These are phyloP conservation scores for Teunomyces aglyptinius DNA, from an alignment of 805 yeast genomes.

Conservation along the genomic window DNA sequence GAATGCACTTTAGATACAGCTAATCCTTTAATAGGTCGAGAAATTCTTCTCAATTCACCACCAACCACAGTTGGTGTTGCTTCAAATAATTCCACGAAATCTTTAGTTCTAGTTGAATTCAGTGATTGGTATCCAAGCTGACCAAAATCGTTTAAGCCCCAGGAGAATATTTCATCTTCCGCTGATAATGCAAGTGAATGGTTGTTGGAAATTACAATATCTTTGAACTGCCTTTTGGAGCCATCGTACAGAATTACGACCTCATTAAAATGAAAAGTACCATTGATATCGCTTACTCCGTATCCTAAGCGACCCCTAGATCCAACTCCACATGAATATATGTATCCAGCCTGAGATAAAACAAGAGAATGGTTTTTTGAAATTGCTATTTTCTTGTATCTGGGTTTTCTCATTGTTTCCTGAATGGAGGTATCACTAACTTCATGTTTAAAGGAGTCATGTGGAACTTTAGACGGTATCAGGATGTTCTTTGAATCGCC, in stretches of 20 bases:
- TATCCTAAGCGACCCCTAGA: conserved; percentile 73
- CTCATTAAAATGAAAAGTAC: conserved; percentile 43
- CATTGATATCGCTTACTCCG: conserved; percentile 26
- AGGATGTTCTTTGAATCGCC: conserved; percentile 54
- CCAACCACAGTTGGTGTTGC: conserved; percentile 37
- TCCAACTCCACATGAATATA: conserved; percentile 65
- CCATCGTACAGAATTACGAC: conserved; percentile 35
- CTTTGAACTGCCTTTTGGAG: conserved; percentile 20
- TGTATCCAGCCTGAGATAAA: conserved; percentile 52
- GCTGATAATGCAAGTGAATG: conserved; percentile 62
- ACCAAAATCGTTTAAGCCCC: conserved; percentile 75
- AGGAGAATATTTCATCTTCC: conserved; percentile 57
- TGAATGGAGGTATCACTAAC: conserved; percentile 8
- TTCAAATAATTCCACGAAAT: conserved; percentile 28
- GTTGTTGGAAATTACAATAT: conserved; percentile 57
- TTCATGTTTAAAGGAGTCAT: conserved; percentile 20
- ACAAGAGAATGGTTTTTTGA: conserved; percentile 68
- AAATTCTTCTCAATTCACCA: conserved; percentile 43
- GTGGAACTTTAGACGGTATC: conserved; percentile 40
- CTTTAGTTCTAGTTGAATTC: conserved; percentile 15
- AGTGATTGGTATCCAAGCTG: conserved; percentile 54
- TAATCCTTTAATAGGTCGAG: conserved; percentile 38
- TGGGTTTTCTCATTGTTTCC: conserved; percentile 30
- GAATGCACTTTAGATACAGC: conserved; percentile 72
- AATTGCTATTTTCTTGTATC: conserved; percentile 48